phyloP scores from a whole-genome alignment of 345 rosid genomes.

The Erucastrum elatum region DNA sequence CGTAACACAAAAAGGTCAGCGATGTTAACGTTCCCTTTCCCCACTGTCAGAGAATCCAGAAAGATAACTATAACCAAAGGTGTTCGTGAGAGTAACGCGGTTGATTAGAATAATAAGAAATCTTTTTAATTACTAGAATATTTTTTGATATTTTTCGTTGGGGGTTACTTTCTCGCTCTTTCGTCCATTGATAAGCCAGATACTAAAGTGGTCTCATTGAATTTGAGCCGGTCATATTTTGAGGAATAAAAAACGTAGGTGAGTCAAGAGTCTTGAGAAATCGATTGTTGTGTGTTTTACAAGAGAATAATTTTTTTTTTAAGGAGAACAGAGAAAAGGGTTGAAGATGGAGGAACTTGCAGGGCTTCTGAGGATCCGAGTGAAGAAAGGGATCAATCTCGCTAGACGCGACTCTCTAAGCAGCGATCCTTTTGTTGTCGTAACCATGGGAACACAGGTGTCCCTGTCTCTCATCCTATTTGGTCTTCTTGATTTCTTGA shows the following conservation, averaged over 20 bases:
- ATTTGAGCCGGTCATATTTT: slow-evolving; percentile 20
- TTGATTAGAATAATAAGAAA: not conserved
- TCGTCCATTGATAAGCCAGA: slow-evolving; percentile 12
- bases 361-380: slow-evolving; percentile 51
- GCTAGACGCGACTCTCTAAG: slow-evolving; percentile 42
- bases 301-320: not conserved
- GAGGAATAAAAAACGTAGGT: slow-evolving; percentile 5
- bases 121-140: not conserved
- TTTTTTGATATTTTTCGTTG: not conserved
- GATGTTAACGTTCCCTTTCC: not conserved
- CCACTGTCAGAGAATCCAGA: not conserved
- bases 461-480: slow-evolving; percentile 13
- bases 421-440: slow-evolving; percentile 59
- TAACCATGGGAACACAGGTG: slow-evolving; percentile 56
- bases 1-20: not conserved
- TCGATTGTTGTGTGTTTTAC: not conserved
- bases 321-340: slow-evolving; percentile 11
- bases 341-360: slow-evolving; percentile 42
- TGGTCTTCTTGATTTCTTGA: not conserved
- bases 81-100: slow-evolving; percentile 22
- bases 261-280: slow-evolving; percentile 5
- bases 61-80: slow-evolving; percentile 4
- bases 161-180: slow-evolving; percentile 1
- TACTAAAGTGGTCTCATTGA: slow-evolving; percentile 10
- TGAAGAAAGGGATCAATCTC: slow-evolving; percentile 52